These are phyloP conservation scores for Venturia carpophila DNA, from an alignment of 2,329 filamentous ascomycete species.

Conservation along the genomic window DNA sequence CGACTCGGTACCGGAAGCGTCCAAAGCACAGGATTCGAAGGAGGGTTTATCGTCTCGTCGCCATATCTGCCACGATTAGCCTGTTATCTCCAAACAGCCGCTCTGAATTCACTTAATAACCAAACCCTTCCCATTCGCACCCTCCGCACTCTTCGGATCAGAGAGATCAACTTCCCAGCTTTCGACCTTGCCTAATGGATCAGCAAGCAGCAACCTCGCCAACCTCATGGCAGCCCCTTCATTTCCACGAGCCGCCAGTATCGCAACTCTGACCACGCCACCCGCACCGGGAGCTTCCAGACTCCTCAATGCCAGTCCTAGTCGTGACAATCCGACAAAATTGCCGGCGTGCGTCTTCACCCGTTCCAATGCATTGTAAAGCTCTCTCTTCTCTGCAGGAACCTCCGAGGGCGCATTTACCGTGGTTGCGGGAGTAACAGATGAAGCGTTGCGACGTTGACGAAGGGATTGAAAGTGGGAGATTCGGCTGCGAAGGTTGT, in stretches of 20 bases:
- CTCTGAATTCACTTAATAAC: constrained; percentile 33
- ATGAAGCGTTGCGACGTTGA: constrained; percentile 3
- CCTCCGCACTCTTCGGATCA: constrained; percentile 22
- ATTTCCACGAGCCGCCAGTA: constrained; percentile 43
- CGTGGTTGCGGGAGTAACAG: not conserved
- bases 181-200: constrained; percentile 36
- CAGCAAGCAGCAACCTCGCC: constrained; percentile 51
- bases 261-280: constrained; percentile 49
- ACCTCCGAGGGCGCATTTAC: constrained; percentile 14
- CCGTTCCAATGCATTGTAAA: constrained; percentile 51
- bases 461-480: constrained; percentile 11
- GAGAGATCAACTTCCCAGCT: constrained; percentile 37
- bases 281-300: constrained; percentile 41
- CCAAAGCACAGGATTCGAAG: constrained; percentile 46
- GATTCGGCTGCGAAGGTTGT: constrained; percentile 13
- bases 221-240: constrained; percentile 54
- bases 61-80: constrained; percentile 41
- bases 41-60: constrained; percentile 39
- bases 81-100: not conserved
- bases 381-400: constrained; percentile 22
- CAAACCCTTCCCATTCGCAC: constrained; percentile 31
- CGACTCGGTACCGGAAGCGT: constrained; percentile 58
- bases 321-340: constrained; percentile 58
- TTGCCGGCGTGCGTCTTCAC: constrained; percentile 55
- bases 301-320: constrained; percentile 64